These are phyloP conservation scores for Colletotrichum musae DNA, from an alignment of 2,329 filamentous ascomycete genomes.

Conservation along the genomic window DNA sequence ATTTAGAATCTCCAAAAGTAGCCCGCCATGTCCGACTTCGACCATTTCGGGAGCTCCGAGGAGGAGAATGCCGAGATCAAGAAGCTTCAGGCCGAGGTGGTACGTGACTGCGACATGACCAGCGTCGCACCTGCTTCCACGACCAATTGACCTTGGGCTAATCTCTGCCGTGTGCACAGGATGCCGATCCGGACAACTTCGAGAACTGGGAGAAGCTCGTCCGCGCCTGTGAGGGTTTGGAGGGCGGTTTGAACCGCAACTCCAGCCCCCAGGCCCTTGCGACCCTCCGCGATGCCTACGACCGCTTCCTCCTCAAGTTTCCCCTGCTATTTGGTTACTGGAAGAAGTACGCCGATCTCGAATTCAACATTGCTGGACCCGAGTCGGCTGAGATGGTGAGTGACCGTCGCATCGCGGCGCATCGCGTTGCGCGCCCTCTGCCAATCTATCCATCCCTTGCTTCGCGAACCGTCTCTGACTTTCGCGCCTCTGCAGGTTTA, in stretches of 20 bases:
- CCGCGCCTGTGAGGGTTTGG: conserved; percentile 84
- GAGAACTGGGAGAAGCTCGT: conserved; percentile 96
- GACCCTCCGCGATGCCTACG: conserved; percentile 88
- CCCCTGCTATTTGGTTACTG: conserved; percentile 97
- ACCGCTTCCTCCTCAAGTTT: conserved; percentile 94
- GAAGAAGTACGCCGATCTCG: conserved; percentile 99
- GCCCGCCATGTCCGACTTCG: conserved; percentile 77
- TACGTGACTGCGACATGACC: conserved; percentile 62
- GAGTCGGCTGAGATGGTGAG: conserved; percentile 96
- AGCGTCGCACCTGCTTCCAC: conserved; percentile 9
- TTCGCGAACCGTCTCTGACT: conserved; percentile 1
- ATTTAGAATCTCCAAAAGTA: neutral
- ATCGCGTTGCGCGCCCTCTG: conserved; percentile 1
- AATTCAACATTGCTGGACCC: conserved; percentile 96
- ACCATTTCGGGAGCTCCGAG: conserved; percentile 78
- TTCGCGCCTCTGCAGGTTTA: conserved; percentile 77
- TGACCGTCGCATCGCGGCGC: conserved; percentile 15
- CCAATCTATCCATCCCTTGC: conserved; percentile 23
- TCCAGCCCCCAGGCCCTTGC: conserved; percentile 95
- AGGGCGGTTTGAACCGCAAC: conserved; percentile 95
- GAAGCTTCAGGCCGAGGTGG: conserved; percentile 83
- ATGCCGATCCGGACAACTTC: conserved; percentile 87
- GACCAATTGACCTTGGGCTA: conserved; percentile 11
- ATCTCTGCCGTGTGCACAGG: conserved; percentile 54
- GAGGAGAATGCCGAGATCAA: conserved; percentile 88